Base-by-base conservation (phyloP, 2,329 filamentous ascomycete genomes). In the Cylindrodendrum hubeiense region DNA sequence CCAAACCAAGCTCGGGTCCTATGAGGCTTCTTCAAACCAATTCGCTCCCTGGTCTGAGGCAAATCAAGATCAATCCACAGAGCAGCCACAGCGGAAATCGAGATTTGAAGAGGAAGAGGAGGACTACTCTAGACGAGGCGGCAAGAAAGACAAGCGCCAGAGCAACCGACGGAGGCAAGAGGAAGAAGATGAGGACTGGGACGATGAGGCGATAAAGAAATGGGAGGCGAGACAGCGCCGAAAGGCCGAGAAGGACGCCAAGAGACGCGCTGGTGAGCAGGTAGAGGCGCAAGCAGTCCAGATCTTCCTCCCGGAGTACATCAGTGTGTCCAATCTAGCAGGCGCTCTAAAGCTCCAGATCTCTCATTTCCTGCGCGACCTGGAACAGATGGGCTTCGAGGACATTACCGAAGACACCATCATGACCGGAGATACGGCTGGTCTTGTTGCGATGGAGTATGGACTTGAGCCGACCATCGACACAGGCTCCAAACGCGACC, bases 381-480 rank as follows among this genome's bases (percentile, higher is more conserved):
- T 99, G 79, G 88, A 90, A 75, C 89, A 96, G 56, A 89, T 98
- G 75, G 97, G 96, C 0, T 99, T 98, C 70, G 94, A 97, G 73
- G 92, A 95, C 54, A 88, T 95, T 17, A 89, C 89, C 15, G 87
- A 90, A 55, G 94, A 95, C 73, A 94, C 95, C 75, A 89, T 99
- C 66, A 88, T 99, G 77, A 95, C 95, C 66, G 90, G 94, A 12
- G 95, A 98, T 77, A 96, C 93, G 50, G 95, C 95, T 2, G 93
- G 93, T 8, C 85, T 99, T 58, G 92, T 99, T 71, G 94, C 94
- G 4, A 90, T 93, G 79, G 95, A 99, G 77, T 98, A 95, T 78
- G 95, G 95, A 53, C 97, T 92, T 70, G 94, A 98, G 65, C 93
- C 95, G 1, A 90, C 91, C 2, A 87, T 96, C 24, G 91, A 94